Percentiles rank a stretch among this genome's conserved stretches.
Conservation (phyloP, 1,284 basidiomycete genomes). For the Ustilago sp. region DNA sequence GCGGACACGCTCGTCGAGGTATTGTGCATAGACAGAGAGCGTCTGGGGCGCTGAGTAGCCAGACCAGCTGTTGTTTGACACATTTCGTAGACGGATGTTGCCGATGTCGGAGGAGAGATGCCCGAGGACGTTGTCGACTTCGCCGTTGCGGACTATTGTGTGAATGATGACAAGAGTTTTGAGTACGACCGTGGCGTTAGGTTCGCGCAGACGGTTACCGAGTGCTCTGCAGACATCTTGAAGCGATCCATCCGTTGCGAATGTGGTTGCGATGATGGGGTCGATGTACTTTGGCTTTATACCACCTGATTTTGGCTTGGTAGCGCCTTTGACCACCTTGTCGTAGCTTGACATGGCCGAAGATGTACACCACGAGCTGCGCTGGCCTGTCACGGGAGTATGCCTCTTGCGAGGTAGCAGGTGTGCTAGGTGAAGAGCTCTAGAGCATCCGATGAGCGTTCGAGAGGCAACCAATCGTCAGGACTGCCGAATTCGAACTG, state of each 20-base stretch:
- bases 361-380: background rate
- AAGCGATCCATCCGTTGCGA: slow-evolving; percentile 88
- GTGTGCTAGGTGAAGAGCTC: background rate
- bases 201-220: slow-evolving; percentile 83
- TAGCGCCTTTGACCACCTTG: slow-evolving; percentile 67
- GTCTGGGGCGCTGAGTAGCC: slow-evolving; percentile 78
- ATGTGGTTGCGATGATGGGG: slow-evolving; percentile 93
- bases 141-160: slow-evolving; percentile 92
- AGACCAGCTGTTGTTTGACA: slow-evolving; percentile 68
- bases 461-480: background rate
- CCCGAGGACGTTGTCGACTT: slow-evolving; percentile 88
- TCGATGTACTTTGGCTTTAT: slow-evolving; percentile 69
- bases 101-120: slow-evolving; percentile 78
- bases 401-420: too few relatives aligned
- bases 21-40: slow-evolving; percentile 85
- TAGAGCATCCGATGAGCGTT: slow-evolving; percentile 1
- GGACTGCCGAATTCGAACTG: background rate
- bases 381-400: too few relatives aligned
- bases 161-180: slow-evolving; percentile 95
- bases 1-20: slow-evolving; percentile 89
- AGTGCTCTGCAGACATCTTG: slow-evolving; percentile 91
- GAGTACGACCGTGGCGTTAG: slow-evolving; percentile 92
- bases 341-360: slow-evolving; percentile 48
- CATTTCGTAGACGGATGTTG: slow-evolving; percentile 81
- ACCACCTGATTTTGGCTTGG: slow-evolving; percentile 66